Evolutionary conservation across 352 stramenopile species (phyloP).

Genomic region (Phytopythium mirpurense): DNA sequence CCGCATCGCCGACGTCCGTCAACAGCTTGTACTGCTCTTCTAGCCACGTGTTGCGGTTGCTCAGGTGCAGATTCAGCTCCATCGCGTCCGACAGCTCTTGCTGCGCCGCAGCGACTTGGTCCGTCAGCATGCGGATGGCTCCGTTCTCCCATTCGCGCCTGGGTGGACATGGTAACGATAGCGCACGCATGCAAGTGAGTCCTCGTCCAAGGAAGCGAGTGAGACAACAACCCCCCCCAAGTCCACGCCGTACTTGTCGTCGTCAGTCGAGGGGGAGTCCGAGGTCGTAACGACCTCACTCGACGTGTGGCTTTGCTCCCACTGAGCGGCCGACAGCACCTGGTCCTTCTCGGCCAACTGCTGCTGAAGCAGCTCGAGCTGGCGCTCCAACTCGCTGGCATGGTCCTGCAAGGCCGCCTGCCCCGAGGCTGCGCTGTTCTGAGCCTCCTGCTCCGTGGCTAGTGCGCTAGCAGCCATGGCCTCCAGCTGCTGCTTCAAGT

Average conservation of each 20-base stretch:
- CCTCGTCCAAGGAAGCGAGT: neutral
- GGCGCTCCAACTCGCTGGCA: conserved; percentile 50
- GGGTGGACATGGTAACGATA: neutral
- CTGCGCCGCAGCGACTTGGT: conserved; percentile 66
- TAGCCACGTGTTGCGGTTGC: conserved; percentile 71
- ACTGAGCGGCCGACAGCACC: conserved; percentile 33
- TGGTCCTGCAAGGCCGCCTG: conserved; percentile 48
- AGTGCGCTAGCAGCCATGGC: conserved; percentile 49
- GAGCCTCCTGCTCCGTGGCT: conserved; percentile 50
- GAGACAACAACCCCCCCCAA: too few species aligned
- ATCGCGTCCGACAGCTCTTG: conserved; percentile 77
- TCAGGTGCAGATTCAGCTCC: conserved; percentile 77
- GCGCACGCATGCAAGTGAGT: neutral
- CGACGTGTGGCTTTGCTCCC: conserved; percentile 13
- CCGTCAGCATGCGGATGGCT: conserved; percentile 57
- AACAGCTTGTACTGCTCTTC: conserved; percentile 66
- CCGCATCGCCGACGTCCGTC: conserved; percentile 19
- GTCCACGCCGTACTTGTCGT: conserved; percentile 33
- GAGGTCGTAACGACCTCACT: neutral
- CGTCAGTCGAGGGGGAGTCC: conserved; percentile 15
- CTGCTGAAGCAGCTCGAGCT: conserved; percentile 55
- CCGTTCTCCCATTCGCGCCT: conserved; percentile 34
- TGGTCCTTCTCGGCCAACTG: conserved; percentile 57
- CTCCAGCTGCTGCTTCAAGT: conserved; percentile 70
- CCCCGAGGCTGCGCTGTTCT: conserved; percentile 44